These are phyloP conservation scores for Arthromyces matolae DNA, from an alignment of 768 basidiomycete species.

Conservation along the genomic window DNA sequence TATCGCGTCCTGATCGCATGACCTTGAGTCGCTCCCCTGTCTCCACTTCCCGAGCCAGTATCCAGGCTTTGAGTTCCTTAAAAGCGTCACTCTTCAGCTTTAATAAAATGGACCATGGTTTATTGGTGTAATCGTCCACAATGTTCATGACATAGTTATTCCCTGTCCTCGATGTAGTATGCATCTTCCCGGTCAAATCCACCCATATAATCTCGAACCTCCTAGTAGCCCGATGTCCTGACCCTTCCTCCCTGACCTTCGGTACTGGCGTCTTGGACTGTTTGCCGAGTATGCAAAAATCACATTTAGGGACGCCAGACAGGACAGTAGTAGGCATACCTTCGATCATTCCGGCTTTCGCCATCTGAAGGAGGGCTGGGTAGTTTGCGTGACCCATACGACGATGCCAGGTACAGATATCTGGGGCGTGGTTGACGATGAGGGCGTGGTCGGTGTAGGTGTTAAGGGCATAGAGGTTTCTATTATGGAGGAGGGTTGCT, in stretches of 20 bases:
- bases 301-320: slow-evolving; percentile 23
- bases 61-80: slow-evolving; percentile 26
- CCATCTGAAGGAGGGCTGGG: slow-evolving; percentile 5
- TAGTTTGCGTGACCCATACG: slow-evolving; percentile 6
- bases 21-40: slow-evolving; percentile 14
- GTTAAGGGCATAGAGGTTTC: slow-evolving; percentile 1
- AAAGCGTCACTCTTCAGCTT: slow-evolving; percentile 24
- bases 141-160: slow-evolving; percentile 24
- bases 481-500: background rate
- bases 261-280: slow-evolving; percentile 33
- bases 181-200: slow-evolving; percentile 25
- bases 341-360: slow-evolving; percentile 1
- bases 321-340: slow-evolving; percentile 23
- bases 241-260: slow-evolving; percentile 20
- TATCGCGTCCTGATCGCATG: slow-evolving; percentile 18
- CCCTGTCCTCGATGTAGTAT: slow-evolving; percentile 18
- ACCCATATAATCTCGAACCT: slow-evolving; percentile 28
- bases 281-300: slow-evolving; percentile 27
- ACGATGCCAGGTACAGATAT: slow-evolving; percentile 9
- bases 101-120: slow-evolving; percentile 31
- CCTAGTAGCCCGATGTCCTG: slow-evolving; percentile 21
- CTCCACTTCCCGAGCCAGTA: slow-evolving; percentile 17
- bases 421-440: background rate
- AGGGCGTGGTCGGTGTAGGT: background rate
- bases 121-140: slow-evolving; percentile 30